These are phyloP conservation scores for Cercophora samala DNA, from an alignment of 495 filamentous ascomycete genomes.

Conservation along the genomic window DNA sequence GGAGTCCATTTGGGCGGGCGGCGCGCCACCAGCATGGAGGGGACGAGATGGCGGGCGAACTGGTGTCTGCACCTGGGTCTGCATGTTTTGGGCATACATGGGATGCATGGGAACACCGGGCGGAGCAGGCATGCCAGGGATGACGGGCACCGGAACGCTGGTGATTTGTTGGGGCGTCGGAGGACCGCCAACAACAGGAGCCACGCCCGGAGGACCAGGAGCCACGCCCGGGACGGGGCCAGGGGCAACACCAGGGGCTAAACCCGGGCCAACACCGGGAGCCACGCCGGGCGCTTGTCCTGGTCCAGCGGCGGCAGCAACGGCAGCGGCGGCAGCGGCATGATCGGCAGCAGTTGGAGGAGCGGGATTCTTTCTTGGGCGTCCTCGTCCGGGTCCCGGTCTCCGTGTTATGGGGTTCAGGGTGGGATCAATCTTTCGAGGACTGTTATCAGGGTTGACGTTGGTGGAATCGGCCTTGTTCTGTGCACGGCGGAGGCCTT, in stretches of 20 bases:
- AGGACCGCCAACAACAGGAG: not conserved
- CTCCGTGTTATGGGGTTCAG: slow-evolving; percentile 49
- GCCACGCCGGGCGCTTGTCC: not conserved
- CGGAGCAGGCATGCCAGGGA: slow-evolving; percentile 3
- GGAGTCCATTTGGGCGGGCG: slow-evolving; percentile 21
- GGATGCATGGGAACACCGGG: slow-evolving; percentile 3
- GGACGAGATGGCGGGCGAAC: slow-evolving; percentile 7
- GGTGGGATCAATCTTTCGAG: slow-evolving; percentile 41
- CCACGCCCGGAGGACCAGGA: not conserved
- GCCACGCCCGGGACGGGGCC: slow-evolving; percentile 7
- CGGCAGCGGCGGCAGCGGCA: slow-evolving; percentile 16
- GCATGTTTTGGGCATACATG: not conserved
- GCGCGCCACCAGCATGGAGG: slow-evolving; percentile 10
- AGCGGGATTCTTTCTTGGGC: slow-evolving; percentile 39
- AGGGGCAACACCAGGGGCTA: slow-evolving; percentile 4
- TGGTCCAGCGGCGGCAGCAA: slow-evolving; percentile 11
- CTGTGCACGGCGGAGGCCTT: slow-evolving; percentile 47
- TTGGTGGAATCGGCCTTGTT: slow-evolving; percentile 41
- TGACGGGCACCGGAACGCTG: slow-evolving; percentile 5
- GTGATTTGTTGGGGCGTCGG: not conserved
- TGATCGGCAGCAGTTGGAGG: slow-evolving; percentile 14
- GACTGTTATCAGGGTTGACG: slow-evolving; percentile 12
- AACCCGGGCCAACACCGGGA: not conserved
- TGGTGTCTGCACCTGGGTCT: slow-evolving; percentile 9
- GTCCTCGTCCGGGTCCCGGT: slow-evolving; percentile 48